phyloP scores from a whole-genome alignment of 345 rosid species.

The Lepidium didymum region DNA sequence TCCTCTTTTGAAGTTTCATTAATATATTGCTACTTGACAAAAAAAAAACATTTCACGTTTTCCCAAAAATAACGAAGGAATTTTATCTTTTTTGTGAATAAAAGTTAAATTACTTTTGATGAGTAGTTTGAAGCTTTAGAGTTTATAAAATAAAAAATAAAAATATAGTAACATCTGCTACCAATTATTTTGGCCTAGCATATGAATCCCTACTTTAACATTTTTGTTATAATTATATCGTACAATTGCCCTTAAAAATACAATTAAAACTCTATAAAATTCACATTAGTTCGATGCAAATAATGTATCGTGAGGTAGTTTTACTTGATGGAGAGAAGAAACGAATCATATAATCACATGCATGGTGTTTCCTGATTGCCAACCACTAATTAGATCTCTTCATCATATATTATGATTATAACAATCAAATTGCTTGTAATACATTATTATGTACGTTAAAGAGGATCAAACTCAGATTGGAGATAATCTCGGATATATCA shows the following conservation, averaged over 20 bases:
- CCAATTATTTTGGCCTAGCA: neutral
- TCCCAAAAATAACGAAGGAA: neutral
- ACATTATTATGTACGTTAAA: neutral
- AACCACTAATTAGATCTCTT: conserved; percentile 11
- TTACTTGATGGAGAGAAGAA: neutral
- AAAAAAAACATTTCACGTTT: conserved; percentile 21
- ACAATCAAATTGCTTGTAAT: neutral
- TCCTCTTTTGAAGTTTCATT: too few species aligned
- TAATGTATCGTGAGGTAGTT: neutral
- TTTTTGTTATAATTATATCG: neutral
- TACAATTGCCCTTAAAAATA: neutral
- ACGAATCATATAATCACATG: conserved; percentile 11
- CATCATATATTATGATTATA: neutral
- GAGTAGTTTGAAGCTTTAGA: neutral
- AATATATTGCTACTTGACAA: too few species aligned
- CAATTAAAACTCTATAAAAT: neutral
- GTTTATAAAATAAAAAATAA: neutral
- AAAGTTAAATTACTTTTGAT: neutral
- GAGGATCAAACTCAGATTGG: neutral
- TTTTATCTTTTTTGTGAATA: conserved; percentile 1
- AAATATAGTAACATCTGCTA: neutral
- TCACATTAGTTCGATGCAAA: neutral
- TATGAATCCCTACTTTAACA: neutral
- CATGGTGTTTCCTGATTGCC: conserved; percentile 5
- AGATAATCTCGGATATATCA: neutral